Base-by-base conservation (phyloP, 495 filamentous ascomycete genomes). In the Penicillium bovifimosum region DNA sequence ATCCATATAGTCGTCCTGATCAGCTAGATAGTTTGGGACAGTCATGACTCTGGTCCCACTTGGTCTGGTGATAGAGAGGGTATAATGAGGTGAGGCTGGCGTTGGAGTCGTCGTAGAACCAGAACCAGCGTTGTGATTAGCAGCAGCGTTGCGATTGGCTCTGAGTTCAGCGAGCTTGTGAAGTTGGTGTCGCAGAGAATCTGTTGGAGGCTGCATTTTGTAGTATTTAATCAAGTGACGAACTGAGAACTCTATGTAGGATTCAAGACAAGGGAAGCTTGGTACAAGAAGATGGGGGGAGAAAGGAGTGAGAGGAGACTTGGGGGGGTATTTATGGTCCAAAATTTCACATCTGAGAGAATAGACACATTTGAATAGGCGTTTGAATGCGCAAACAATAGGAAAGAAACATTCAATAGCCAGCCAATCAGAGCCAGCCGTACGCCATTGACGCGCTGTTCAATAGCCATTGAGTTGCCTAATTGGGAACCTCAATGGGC, bases 181-280 rank as follows among this genome's bases (percentile, higher is more conserved):
- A 10, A 47, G 26, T n/a, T 60, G 58, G 24, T 70, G 59, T 24
- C 57, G 55, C 28, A 66, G 24, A 31, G 47, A 56, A 9, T 66
- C 56, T 16, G 61, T 57, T 20, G 61, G 59, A 16, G 60, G 59
- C 10, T 52, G 35, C 62, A 65, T 67, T 32, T 9, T 61, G 29
- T 24, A 24, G 20, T 2, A 24, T 24, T 13, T 17, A 10, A 10
- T 38, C 16, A 36, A 7, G 16, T 33, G 9, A 24, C 10, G 29
- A 24, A 2, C n/a, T 20, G 16, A 3, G 36, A 24, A 24, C 6
- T 40, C 4, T 24, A 24, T 9, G 36, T 39, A 9, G 1, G 5
- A 3, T 8, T 13, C 20, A 10, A 27, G n/a, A 11, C 10, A 4
- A 27, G 24, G 17, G 6, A 27, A 14, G 20, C 4, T 24, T 24